Evolutionary conservation across 306 rosid genomes (phyloP), one percentile per base, ranked within the genome.

Genomic region (Oemleria cerasiformis): DNA sequence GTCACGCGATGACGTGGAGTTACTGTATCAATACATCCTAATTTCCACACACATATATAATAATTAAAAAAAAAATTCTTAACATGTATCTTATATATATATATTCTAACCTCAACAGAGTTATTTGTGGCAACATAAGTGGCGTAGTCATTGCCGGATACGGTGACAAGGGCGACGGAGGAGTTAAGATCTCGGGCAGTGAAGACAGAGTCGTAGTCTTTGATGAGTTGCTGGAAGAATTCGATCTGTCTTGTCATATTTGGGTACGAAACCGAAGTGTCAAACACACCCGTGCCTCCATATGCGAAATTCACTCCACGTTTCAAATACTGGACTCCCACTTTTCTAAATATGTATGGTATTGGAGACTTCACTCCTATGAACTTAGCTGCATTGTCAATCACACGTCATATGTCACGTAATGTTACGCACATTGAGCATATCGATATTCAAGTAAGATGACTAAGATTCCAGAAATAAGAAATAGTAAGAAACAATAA

Each of bases 191-290:
- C 91, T 0, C 17, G 19, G 42, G 73, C 5, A 2, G 71, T 69
- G 86, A 71, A 89, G 2, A 79, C 43, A 3, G 73, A 76, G 50
- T 78, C 21, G 21, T 30, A 30, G 36, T 59, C 15, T 49, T 60
- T 53, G 73, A 87, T 73, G 65, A 85, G 71, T 0, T 58, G 66
- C 16, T 81, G 70, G 21, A 91, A 84, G 43, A 75, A 76, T 73
- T 87, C 80, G 12, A 94, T 91, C 79, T 94, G 99, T 8, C 80
- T 75, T 16, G 92, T 87, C 99, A 94, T 89, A 86, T 94, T 94
- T 14, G 99, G 96, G 19, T 70, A 81, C 51, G 34, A 12, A 60
- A 57, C 54, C 38, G 62, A 76, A 3, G 99, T 94, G 8, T 89
- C 14, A 73, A 94, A 94, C 1, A 88, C 92, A 17, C 99, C 99